Conservation (phyloP, 768 basidiomycete species). For the Boletus coccyginus region DNA sequence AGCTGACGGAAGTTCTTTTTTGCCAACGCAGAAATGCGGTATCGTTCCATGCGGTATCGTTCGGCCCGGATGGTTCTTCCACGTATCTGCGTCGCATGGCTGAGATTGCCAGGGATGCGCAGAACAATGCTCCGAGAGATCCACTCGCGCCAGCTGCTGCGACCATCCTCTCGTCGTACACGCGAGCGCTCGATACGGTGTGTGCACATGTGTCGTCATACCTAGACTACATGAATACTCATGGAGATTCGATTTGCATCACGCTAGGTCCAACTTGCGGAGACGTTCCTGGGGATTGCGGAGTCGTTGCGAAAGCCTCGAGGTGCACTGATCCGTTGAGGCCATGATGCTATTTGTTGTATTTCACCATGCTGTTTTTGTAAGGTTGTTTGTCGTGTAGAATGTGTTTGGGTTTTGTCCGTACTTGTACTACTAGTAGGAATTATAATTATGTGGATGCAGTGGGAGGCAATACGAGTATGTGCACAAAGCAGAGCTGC, state of each 20-base stretch:
- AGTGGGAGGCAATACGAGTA: too few relatives aligned
- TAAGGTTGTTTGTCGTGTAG: too few relatives aligned
- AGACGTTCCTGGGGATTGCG: slow-evolving; percentile 57
- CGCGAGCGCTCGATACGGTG: slow-evolving; percentile 51
- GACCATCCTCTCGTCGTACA: slow-evolving; percentile 44
- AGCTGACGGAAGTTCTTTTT: not conserved
- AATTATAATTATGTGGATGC: too few relatives aligned
- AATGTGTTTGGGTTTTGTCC: too few relatives aligned
- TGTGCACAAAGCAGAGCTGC: too few relatives aligned
- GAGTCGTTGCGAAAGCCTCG: slow-evolving; percentile 57
- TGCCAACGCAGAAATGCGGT: slow-evolving; percentile 43
- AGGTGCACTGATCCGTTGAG: slow-evolving; percentile 42
- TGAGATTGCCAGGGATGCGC: slow-evolving; percentile 46
- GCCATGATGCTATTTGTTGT: too few relatives aligned
- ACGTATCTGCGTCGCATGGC: slow-evolving; percentile 46
- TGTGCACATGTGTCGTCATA: not conserved
- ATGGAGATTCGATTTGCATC: not conserved
- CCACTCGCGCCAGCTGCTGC: slow-evolving; percentile 32
- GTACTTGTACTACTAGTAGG: too few relatives aligned
- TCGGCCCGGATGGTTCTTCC: slow-evolving; percentile 36
- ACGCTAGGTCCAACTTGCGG: slow-evolving; percentile 47
- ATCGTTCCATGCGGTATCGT: slow-evolving; percentile 59
- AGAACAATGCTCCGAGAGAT: slow-evolving; percentile 43
- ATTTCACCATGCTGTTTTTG: too few relatives aligned
- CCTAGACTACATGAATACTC: too few relatives aligned